phyloP scores from a whole-genome alignment of 2,329 filamentous ascomycete species.

The Dactylonectria estremocensis region DNA sequence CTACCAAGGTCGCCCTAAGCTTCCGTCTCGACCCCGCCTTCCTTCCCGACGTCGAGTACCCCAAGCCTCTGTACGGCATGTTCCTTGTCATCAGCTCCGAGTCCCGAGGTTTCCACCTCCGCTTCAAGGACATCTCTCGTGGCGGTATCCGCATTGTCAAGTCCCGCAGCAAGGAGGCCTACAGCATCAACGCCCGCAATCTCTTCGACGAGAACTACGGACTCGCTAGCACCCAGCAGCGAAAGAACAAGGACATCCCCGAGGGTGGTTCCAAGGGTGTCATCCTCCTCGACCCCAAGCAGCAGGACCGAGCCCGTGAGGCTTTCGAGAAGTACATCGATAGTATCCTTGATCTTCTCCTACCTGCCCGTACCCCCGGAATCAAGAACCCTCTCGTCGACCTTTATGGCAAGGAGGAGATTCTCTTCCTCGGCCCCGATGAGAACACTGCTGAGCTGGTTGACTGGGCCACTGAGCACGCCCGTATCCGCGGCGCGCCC shows the following conservation, averaged over 20 bases:
- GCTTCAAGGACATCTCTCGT: slow-evolving; percentile 96
- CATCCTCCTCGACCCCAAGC: slow-evolving; percentile 91
- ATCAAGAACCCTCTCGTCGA: slow-evolving; percentile 99
- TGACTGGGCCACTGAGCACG: slow-evolving; percentile 98
- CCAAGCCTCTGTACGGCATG: slow-evolving; percentile 96
- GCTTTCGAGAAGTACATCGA: slow-evolving; percentile 99
- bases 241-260: slow-evolving; percentile 99
- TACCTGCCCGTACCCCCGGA: slow-evolving; percentile 90
- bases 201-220: slow-evolving; percentile 99
- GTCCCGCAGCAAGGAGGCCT: slow-evolving; percentile 95
- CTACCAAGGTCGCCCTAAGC: slow-evolving; percentile 97
- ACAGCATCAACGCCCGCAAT: slow-evolving; percentile 95
- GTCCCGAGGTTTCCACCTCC: slow-evolving; percentile 96
- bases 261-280: slow-evolving; percentile 99
- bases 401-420: slow-evolving; percentile 94
- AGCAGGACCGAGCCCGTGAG: slow-evolving; percentile 92
- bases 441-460: slow-evolving; percentile 99
- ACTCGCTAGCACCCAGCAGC: slow-evolving; percentile 96
- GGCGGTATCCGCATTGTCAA: slow-evolving; percentile 99
- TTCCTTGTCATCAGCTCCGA: slow-evolving; percentile 98
- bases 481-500: slow-evolving; percentile 86
- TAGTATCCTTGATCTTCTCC: slow-evolving; percentile 94
- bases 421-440: slow-evolving; percentile 98
- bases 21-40: slow-evolving; percentile 94
- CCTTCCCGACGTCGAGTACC: slow-evolving; percentile 92